Conservation (phyloP, 2,329 filamentous ascomycete species). For the Tolypocladium ovalisporum region DNA sequence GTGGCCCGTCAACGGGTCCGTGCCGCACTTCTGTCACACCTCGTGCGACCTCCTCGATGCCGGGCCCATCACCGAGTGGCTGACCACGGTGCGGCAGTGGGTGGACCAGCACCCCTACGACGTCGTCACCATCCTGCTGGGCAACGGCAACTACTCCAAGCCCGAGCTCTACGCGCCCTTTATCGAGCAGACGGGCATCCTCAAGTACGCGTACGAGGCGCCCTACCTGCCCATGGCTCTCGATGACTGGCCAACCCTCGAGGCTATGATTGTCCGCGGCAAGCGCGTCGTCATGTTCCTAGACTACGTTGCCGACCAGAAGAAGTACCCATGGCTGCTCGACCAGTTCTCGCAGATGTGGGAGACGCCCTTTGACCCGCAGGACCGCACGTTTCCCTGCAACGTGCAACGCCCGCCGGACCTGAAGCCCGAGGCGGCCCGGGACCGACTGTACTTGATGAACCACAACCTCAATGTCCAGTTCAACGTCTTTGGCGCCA, state of each 20-base stretch:
- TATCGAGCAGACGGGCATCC: slow-evolving; percentile 61
- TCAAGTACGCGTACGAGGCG: slow-evolving; percentile 63
- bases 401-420: slow-evolving; percentile 64
- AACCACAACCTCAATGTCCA: slow-evolving; percentile 89
- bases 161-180: slow-evolving; percentile 53
- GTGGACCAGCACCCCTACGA: slow-evolving; percentile 70
- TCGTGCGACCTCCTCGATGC: slow-evolving; percentile 72
- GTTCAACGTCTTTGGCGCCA: slow-evolving; percentile 52
- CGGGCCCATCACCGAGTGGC: slow-evolving; percentile 65
- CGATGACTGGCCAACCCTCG: slow-evolving; percentile 74
- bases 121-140: slow-evolving; percentile 76
- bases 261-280: slow-evolving; percentile 59
- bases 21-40: slow-evolving; percentile 72
- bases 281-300: slow-evolving; percentile 72
- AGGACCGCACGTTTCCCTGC: slow-evolving; percentile 60
- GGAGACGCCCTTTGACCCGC: slow-evolving; percentile 79
- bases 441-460: slow-evolving; percentile 62
- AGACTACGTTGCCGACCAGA: slow-evolving; percentile 77
- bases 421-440: slow-evolving; percentile 41
- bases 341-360: slow-evolving; percentile 83
- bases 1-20: slow-evolving; percentile 36
- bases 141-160: slow-evolving; percentile 66
- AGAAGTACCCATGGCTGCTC: slow-evolving; percentile 68
- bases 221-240: slow-evolving; percentile 58
- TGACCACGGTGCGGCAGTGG: slow-evolving; percentile 61